Evolutionary conservation across 2,329 filamentous ascomycete species (phyloP).

Genomic region (Chaetomium sp.): DNA sequence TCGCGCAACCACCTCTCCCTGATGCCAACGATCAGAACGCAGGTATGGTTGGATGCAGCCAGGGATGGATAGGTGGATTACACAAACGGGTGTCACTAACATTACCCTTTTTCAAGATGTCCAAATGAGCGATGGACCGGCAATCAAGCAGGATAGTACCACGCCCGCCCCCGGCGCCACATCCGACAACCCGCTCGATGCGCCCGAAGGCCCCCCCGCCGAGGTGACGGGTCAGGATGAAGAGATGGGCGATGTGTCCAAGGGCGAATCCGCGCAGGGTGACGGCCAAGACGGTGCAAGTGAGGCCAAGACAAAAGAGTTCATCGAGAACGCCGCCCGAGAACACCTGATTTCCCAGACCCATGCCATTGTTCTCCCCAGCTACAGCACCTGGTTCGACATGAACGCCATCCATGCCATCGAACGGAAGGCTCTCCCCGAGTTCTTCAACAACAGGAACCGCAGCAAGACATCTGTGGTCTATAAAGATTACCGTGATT

Average conservation of each 20-base stretch:
- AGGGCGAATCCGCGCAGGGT: constrained; percentile 42
- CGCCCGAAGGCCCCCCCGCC: constrained; percentile 56
- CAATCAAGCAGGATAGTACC: constrained; percentile 55
- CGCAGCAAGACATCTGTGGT: constrained; percentile 95
- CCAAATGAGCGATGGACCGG: constrained; percentile 53
- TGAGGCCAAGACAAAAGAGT: constrained; percentile 68
- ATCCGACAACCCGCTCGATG: constrained; percentile 62
- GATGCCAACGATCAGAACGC: constrained; percentile 37
- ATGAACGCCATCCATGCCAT: constrained; percentile 89
- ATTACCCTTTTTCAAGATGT: constrained; percentile 45
- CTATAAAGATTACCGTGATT: constrained; percentile 98
- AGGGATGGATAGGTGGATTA: neutral
- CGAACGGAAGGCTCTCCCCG: constrained; percentile 88
- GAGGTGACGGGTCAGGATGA: constrained; percentile 66
- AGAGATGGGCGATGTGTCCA: constrained; percentile 66
- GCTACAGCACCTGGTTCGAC: constrained; percentile 98
- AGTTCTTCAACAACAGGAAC: constrained; percentile 98
- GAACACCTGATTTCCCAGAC: constrained; percentile 90
- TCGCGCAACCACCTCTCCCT: constrained; percentile 47
- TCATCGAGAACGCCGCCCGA: constrained; percentile 77
- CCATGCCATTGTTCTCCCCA: constrained; percentile 91
- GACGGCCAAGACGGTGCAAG: constrained; percentile 40
- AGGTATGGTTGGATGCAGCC: constrained; percentile 35
- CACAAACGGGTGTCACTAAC: constrained; percentile 3
- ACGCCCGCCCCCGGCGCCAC: constrained; percentile 48